phyloP scores from a whole-genome alignment of 2,329 filamentous ascomycete genomes.

The Aspergillus sojae region DNA sequence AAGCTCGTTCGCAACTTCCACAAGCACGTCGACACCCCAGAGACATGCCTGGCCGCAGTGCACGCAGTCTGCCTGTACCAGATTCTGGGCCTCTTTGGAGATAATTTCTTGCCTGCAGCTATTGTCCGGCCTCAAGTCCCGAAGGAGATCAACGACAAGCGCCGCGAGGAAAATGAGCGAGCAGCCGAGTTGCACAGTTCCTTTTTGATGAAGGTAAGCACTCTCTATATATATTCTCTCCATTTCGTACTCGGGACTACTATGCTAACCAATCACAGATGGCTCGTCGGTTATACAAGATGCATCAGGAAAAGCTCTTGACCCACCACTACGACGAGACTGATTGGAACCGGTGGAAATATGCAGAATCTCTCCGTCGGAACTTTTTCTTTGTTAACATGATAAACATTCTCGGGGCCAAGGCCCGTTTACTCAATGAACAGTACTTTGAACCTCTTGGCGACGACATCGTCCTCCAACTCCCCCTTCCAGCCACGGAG shows the following conservation, averaged over 20 bases:
- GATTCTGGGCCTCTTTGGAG: constrained; percentile 19
- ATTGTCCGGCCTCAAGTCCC: background rate
- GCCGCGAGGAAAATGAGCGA: constrained; percentile 6
- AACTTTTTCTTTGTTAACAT: constrained; percentile 21
- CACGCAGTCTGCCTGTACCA: constrained; percentile 23
- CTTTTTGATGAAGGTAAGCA: constrained; percentile 17
- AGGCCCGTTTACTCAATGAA: constrained; percentile 12
- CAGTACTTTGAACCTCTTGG: constrained; percentile 19
- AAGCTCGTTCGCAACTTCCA: constrained; percentile 17
- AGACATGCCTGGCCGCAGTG: constrained; percentile 19
- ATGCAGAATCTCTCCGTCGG: constrained; percentile 20
- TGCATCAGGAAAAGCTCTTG: constrained; percentile 10
- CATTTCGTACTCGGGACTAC: background rate
- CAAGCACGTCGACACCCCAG: constrained; percentile 10
- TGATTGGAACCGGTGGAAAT: constrained; percentile 22
- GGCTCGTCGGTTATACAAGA: constrained; percentile 15
- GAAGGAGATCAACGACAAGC: constrained; percentile 2
- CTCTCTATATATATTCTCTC: background rate
- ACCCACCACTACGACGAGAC: constrained; percentile 15
- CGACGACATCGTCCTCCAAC: constrained; percentile 14
- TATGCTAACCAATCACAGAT: constrained; percentile 11
- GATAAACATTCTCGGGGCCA: constrained; percentile 15
- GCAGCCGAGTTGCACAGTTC: constrained; percentile 13
- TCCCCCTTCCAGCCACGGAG: constrained; percentile 20
- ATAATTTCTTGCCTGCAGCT: constrained; percentile 7